These are phyloP conservation scores for Colletotrichum liriopes DNA, from an alignment of 2,329 filamentous ascomycete genomes.

Conservation along the genomic window DNA sequence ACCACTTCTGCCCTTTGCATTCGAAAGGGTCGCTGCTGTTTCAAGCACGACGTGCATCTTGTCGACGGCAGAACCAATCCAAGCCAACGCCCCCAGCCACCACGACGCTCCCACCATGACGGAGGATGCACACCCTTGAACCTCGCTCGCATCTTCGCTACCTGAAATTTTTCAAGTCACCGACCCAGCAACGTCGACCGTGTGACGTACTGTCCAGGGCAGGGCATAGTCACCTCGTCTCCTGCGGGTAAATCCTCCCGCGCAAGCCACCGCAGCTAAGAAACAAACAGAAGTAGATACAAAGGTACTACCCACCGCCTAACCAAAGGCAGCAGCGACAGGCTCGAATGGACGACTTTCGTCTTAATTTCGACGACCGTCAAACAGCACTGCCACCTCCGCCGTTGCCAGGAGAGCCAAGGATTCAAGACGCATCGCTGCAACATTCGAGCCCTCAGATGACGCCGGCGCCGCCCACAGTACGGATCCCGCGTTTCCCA, in stretches of 20 bases:
- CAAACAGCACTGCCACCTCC: conserved; percentile 1
- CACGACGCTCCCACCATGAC: not conserved
- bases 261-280: not conserved
- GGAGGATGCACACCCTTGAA: conserved; percentile 20
- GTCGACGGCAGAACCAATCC: conserved; percentile 1
- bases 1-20: not conserved
- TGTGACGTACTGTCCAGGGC: conserved; percentile 11
- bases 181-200: conserved; percentile 5
- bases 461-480: not conserved
- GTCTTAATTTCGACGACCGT: not conserved
- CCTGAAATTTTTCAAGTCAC: not conserved
- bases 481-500: not conserved
- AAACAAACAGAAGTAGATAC: not conserved
- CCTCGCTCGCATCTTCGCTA: not conserved
- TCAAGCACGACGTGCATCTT: not conserved
- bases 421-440: not conserved
- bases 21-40: conserved; percentile 2
- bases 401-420: not conserved
- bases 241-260: conserved; percentile 19
- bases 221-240: not conserved
- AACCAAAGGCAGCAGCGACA: not conserved
- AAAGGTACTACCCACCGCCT: not conserved
- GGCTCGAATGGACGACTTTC: not conserved
- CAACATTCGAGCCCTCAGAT: not conserved
- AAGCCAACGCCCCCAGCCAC: conserved; percentile 10